These are phyloP conservation scores for Pseudozyma sp. DNA, from an alignment of 1,284 basidiomycete species.

Conservation along the genomic window DNA sequence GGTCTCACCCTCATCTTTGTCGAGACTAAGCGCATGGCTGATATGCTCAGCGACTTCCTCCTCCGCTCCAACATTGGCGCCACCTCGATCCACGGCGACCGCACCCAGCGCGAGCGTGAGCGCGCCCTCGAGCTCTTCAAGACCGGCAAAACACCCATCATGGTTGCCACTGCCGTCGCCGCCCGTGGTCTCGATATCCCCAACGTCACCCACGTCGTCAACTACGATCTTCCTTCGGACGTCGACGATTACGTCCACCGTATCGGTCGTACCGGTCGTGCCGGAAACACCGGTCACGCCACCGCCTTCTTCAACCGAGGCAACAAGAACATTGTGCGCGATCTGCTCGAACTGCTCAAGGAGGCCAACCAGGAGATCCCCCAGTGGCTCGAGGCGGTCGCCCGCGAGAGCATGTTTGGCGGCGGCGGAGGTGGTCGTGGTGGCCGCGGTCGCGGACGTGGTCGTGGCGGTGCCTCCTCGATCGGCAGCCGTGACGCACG, in stretches of 20 bases:
- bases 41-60: constrained; percentile 96
- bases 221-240: constrained; percentile 98
- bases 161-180: constrained; percentile 98
- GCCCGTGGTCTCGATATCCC: constrained; percentile 99
- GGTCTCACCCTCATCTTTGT: constrained; percentile 97
- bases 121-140: constrained; percentile 94
- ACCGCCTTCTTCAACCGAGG: constrained; percentile 73
- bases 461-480: constrained; percentile 70
- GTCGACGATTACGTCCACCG: constrained; percentile 78
- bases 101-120: constrained; percentile 97
- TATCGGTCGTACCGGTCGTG: constrained; percentile 94
- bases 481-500: constrained; percentile 67
- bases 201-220: constrained; percentile 98
- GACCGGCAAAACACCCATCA: constrained; percentile 90
- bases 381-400: constrained; percentile 87
- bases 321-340: constrained; percentile 81
- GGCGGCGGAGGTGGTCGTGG: constrained; percentile 73
- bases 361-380: constrained; percentile 98
- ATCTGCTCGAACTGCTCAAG: constrained; percentile 89
- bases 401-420: constrained; percentile 82
- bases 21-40: constrained; percentile 99
- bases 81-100: constrained; percentile 98
- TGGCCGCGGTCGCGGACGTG: constrained; percentile 75
- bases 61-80: constrained; percentile 83
- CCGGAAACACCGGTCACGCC: constrained; percentile 95